Evolutionary conservation across 2,329 filamentous ascomycete genomes (phyloP).

Genomic region (Sordariomycetes sp.): DNA sequence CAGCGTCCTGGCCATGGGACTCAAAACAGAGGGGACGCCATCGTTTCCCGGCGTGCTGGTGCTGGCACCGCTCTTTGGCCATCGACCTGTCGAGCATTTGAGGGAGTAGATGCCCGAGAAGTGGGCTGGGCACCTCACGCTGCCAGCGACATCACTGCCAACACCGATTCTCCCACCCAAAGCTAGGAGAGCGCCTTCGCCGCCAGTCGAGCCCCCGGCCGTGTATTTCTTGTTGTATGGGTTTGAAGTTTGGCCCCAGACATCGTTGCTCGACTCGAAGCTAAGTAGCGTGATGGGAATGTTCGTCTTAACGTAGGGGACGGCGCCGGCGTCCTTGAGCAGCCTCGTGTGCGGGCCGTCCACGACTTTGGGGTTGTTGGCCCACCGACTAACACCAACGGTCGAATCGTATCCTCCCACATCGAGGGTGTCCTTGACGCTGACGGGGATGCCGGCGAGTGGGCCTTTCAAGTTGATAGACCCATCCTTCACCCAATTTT

Average conservation of each 20-base stretch:
- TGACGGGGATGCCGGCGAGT: conserved; percentile 78
- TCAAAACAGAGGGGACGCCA: conserved; percentile 80
- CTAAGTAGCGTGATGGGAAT: conserved; percentile 77
- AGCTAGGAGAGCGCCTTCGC: conserved; percentile 74
- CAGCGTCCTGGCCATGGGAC: conserved; percentile 82
- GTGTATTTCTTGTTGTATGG: conserved; percentile 79
- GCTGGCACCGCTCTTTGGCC: conserved; percentile 75
- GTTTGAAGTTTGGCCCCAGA: conserved; percentile 79
- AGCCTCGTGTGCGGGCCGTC: conserved; percentile 70
- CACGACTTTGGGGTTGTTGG: conserved; percentile 52
- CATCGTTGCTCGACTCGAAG: conserved; percentile 68
- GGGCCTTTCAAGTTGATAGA: conserved; percentile 68
- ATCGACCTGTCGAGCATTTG: conserved; percentile 79
- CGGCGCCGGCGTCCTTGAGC: conserved; percentile 77
- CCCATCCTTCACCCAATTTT: conserved; percentile 55
- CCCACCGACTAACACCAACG: conserved; percentile 69
- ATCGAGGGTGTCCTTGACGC: conserved; percentile 71
- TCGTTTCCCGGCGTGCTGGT: conserved; percentile 93
- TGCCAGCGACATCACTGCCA: conserved; percentile 85
- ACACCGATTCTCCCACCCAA: conserved; percentile 80
- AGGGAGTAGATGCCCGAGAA: conserved; percentile 85
- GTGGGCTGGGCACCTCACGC: conserved; percentile 77
- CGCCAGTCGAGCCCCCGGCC: conserved; percentile 82
- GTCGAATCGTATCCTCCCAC: conserved; percentile 77
- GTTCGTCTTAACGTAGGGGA: conserved; percentile 92